Evolutionary conservation across 2,329 filamentous ascomycete species (phyloP).

Genomic region (Tricladium varicosporioides): DNA sequence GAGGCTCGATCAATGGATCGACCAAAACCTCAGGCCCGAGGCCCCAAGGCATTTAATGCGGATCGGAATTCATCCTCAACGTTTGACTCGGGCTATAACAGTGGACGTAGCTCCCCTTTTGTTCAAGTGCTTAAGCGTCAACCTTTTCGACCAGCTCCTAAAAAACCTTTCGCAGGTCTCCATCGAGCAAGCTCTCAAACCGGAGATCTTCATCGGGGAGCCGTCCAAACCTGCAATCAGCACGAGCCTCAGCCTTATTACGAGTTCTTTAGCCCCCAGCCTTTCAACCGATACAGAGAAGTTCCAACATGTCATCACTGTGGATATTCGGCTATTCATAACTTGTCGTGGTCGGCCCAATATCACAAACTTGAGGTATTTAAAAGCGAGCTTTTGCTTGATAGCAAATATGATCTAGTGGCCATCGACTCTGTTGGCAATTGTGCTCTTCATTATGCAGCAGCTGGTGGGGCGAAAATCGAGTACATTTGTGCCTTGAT

Average conservation of each 20-base stretch:
- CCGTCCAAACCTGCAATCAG: background rate
- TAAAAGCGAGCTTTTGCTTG: background rate
- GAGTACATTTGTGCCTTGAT: conserved; percentile 2
- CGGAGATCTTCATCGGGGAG: background rate
- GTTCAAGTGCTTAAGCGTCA: background rate
- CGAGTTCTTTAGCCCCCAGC: background rate
- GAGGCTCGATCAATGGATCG: background rate
- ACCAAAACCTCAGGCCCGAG: background rate
- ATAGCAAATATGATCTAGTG: background rate
- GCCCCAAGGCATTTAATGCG: background rate
- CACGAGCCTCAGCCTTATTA: background rate
- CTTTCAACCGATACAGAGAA: background rate
- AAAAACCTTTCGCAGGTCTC: background rate
- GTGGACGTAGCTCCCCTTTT: background rate
- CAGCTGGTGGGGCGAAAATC: conserved; percentile 5
- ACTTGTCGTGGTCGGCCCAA: background rate
- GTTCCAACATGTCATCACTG: background rate
- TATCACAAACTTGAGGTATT: background rate
- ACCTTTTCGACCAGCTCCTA: background rate
- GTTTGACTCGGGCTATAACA: background rate
- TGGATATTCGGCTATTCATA: background rate
- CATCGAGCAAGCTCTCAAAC: no score
- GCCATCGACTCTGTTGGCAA: conserved; percentile 9
- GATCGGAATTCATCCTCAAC: background rate
- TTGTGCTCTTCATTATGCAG: conserved; percentile 13